A percentile compares a stretch with the other conserved stretches of the same genome.
phyloP scores from a whole-genome alignment of 257 asterid species.

The Solanum phureja region DNA sequence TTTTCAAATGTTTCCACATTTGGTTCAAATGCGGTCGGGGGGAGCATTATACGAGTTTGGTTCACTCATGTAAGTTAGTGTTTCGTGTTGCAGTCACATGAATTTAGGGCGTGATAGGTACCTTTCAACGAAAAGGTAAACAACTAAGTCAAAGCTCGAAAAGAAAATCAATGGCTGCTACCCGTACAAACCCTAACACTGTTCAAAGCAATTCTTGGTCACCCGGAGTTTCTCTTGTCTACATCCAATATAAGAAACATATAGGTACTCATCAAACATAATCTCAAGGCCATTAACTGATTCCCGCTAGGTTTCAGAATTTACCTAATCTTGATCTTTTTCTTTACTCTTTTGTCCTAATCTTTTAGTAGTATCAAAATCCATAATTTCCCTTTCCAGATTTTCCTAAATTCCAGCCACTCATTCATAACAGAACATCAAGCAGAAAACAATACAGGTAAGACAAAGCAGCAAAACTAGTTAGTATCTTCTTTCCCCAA shows the following conservation, averaged over 20 bases:
- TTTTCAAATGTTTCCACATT: background rate
- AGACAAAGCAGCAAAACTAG: background rate
- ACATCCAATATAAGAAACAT: background rate
- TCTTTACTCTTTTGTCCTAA: background rate
- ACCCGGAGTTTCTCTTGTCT: background rate
- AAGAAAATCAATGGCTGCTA: background rate
- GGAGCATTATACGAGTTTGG: background rate
- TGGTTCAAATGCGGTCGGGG: background rate
- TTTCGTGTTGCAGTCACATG: background rate
- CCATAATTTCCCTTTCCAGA: background rate
- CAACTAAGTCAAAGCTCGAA: background rate
- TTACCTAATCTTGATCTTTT: background rate
- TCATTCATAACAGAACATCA: background rate
- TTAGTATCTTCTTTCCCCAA: background rate
- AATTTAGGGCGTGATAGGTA: background rate
- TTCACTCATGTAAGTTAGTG: background rate
- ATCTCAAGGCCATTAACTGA: background rate
- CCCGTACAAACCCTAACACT: background rate
- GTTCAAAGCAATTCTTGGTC: background rate
- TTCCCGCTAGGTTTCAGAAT: background rate
- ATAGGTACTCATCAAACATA: background rate
- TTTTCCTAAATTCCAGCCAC: background rate
- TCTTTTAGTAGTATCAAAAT: background rate
- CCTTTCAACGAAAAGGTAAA: background rate
- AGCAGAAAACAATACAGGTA: background rate